A percentile compares a stretch with the other conserved stretches of the same genome.
Evolutionary conservation across 2,329 filamentous ascomycete species (phyloP).

Genomic region (Calcarisporium arbuscula): DNA sequence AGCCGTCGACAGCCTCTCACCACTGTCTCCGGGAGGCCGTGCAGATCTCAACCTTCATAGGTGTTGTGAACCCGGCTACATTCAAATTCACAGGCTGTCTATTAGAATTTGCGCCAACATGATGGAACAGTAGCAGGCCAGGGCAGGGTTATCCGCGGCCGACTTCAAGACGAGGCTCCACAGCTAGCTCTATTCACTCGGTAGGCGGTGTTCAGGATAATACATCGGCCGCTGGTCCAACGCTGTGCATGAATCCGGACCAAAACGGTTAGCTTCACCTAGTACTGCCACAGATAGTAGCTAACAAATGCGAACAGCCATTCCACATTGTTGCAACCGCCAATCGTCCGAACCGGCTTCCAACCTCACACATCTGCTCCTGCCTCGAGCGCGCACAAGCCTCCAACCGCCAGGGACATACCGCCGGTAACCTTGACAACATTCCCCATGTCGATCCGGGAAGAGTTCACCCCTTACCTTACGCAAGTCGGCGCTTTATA

Average conservation of each 20-base stretch:
- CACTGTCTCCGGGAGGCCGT: slow-evolving; percentile 42
- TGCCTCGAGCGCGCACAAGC: slow-evolving; percentile 65
- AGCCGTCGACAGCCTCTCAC: slow-evolving; percentile 59
- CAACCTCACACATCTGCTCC: slow-evolving; percentile 70
- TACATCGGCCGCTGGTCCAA: slow-evolving; percentile 48
- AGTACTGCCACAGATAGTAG: background rate
- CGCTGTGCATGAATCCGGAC: slow-evolving; percentile 61
- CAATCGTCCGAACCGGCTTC: slow-evolving; percentile 82
- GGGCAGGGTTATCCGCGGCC: slow-evolving; percentile 40
- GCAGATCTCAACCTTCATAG: slow-evolving; percentile 55
- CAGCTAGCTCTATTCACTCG: slow-evolving; percentile 80
- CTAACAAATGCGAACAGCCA: slow-evolving; percentile 47
- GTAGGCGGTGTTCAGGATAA: slow-evolving; percentile 79
- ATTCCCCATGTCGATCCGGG: slow-evolving; percentile 70
- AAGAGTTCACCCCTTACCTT: slow-evolving; percentile 79
- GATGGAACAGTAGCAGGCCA: slow-evolving; percentile 30
- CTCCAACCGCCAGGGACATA: slow-evolving; percentile 82
- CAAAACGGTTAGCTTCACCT: slow-evolving; percentile 61
- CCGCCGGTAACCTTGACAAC: slow-evolving; percentile 89
- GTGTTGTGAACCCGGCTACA: too few relatives aligned
- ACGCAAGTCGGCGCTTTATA: slow-evolving; percentile 81
- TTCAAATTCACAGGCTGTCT: slow-evolving; percentile 7
- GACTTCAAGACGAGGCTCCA: slow-evolving; percentile 65
- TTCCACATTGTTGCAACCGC: slow-evolving; percentile 90
- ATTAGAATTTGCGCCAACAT: slow-evolving; percentile 12